Evolutionary conservation across 805 yeast genomes (phyloP), one percentile per base, ranked within the genome.

Genomic region (Candida ascalaphidarum): DNA sequence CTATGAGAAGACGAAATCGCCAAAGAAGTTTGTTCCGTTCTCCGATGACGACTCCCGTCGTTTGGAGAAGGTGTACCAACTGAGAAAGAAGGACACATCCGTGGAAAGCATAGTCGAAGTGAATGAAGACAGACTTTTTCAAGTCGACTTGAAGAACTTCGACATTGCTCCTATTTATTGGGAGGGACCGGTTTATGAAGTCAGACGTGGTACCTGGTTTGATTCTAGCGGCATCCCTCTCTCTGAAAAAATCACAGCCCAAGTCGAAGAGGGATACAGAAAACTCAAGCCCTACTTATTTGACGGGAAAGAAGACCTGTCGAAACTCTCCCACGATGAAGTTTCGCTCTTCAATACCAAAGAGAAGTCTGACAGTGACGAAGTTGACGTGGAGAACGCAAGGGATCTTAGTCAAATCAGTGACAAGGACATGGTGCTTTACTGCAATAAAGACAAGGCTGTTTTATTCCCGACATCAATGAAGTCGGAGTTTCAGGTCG

Each of bases 171-270:
- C 97, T 0, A 68, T 77, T 0, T 89, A 77, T 48, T 89, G 96
- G 96, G 76, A 74, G 6, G 96, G 96, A 1, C 92, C 96, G 0
- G 56, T 61, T 1, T 89, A 77, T 46, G 86, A 82, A 34, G 80
- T 89, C 1, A 62, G 95, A 25, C 58, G 96, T 30, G 95, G 95
- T 1, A 50, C 75, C 1, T 89, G 97, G 97, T 85, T 84, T 48
- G 55, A 63, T 21, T 47, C 68, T 7, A 71, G 71, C 28, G 73
- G 74, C 1, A 43, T 44, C 4, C 94, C 94, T 0, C 52, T 84
- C 16, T 44, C 62, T 7, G 58, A 59, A 1, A 51, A 55, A 2
- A 33, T 77, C 4, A 61, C 92, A 0, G 55, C 60, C 1, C 74
- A 69, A 31, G 43, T 88, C 13, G 96, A 88, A 48, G 43, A 43